Evolutionary conservation across 1,284 basidiomycete genomes (phyloP), one percentile per base, ranked within the genome.

Genomic region (Microbotryum silenes-acaulis): DNA sequence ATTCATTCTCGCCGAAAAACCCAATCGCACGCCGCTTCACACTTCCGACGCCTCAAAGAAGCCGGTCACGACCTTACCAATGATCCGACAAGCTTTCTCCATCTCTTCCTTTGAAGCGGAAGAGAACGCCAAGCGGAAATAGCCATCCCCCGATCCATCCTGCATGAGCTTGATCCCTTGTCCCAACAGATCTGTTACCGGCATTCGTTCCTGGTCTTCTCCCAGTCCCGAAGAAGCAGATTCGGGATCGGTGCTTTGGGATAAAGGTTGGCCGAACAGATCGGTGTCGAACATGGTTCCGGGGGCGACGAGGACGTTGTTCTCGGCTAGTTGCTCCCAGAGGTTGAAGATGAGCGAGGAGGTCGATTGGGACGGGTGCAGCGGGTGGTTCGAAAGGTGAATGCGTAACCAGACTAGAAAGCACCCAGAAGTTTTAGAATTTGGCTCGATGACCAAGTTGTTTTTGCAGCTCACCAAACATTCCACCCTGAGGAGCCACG

Each of bases 81-180:
- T 80, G n/a, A 80, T 80, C 25, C 68, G 70, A 20, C 79, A 71
- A 0, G 77, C 81, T 62, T 79, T 77, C 71, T 77, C 78, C 67
- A 83, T 74, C 27, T 78, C 77, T 9, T 78, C 74, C 21, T 73
- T 72, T 76, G 81, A 76, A 16, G 77, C 77, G 60, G 78, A 79
- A 67, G 83, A 84, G 75, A 84, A 87, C 64, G 81, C 80, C 45
- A 87, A 75, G 6, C 85, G 79, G 75, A 84, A 82, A 72, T 86
- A 83, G 0, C 83, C 84, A 57, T 69, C 59, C 9, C 76, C 73
- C 21, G 54, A 27, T 25, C 29, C 51, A 18, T 42, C 45, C 37
- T 51, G 18, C 51, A 52, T 51, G 52, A 25, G 31, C 37, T 42
- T 42, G 37, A 42, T 42, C 12, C 37, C 37, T 12, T 42, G 14